Evolutionary conservation across 148 eudicot species (phyloP), one percentile per base, ranked within the genome.

Genomic region (Selenicereus undatus): DNA sequence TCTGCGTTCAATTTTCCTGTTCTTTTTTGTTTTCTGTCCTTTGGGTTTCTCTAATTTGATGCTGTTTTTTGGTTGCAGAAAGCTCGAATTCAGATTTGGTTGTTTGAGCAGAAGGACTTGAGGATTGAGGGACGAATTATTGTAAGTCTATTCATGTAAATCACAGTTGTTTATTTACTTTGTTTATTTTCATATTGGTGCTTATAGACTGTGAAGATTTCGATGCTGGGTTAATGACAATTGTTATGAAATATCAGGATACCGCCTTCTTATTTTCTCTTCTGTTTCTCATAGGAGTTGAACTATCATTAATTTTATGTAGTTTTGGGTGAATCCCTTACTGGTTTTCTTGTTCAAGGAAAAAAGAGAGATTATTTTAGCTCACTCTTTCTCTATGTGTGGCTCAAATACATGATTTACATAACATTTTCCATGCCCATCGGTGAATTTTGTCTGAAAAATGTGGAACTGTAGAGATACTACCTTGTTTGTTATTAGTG

Each of bases 51-150:
- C 26, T 76, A 26, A 14, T 58, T 5, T 69, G 68, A 17, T 26
- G 56, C 45, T 62, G 60, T 39, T 39, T 5, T 30, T 51, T 48
- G 27, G 68, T 35, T 84, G 60, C 90, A 92, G 96, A 94, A 94
- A 91, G 92, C 98, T 75, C 92, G 97, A 32, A 93, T 94, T 68
- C 97, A 91, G 91, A 94, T 94, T 45, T 94, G 98, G 98, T 87
- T 94, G 78, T 94, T 94, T 68, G 98, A 94, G 93, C 98, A 94
- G 89, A 94, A 94, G 86, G 98, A 94, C 77, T 74, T 86, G 84
- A 92, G 98, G 90, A 94, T 94, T 51, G 97, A 94, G 83, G 98
- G 98, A 76, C 95, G 98, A 3, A 94, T 94, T 5, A 94, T 94
- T 78, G 97, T 93, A 88, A 75, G 94, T 82, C 11, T 42, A 26